Evolutionary conservation across 352 stramenopile genomes (phyloP), one percentile per base, ranked within the genome.

Genomic region (Pythium vanterpoolii): DNA sequence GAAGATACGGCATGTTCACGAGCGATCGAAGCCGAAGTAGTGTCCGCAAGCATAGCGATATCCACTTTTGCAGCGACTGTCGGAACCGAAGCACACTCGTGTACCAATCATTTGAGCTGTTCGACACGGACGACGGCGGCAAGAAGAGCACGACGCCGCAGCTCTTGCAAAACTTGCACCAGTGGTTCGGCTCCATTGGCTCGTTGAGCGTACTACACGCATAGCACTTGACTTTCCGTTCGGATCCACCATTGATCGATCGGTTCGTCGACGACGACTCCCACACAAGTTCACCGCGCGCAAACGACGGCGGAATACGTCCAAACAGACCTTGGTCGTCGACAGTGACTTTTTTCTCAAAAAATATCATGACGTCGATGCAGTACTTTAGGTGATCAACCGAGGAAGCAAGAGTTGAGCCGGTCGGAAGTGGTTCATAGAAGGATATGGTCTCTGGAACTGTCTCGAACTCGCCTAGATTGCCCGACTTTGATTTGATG

Each of bases 331-430:
- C 73, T 47, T 77, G 74, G 56, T 89, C 76, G 13, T 79, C 80
- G 23, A 90, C 43, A 5, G 83, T 92, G 10, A 93, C 81, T 42
- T 93, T 81, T 53, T 95, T 95, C 54, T 95, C 86, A 50, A 95
- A 93, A 47, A 91, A 92, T 28, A 93, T 76, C 21, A 95, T 71
- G 30, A 93, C 84, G 51, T 95, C 86, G 14, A 93, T 66, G 39
- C 77, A 90, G 40, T 89, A 91, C 58, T 93, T 91, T 19, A 95
- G 58, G 46, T 90, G 77, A 39, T 90, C 83, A 14, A 95, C 74
- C 16, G 77, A 76, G 1, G 77, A 80, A 16, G 74, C 66, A 34
- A 93, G 64, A 5, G 66, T 69, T 1, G 83, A 79, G 8, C 71
- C 73, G 5, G 73, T 43, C 9, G 81, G 71, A 0, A 88, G 49